Base-by-base conservation (phyloP, 768 basidiomycete genomes). In the Lentinula edodes region DNA sequence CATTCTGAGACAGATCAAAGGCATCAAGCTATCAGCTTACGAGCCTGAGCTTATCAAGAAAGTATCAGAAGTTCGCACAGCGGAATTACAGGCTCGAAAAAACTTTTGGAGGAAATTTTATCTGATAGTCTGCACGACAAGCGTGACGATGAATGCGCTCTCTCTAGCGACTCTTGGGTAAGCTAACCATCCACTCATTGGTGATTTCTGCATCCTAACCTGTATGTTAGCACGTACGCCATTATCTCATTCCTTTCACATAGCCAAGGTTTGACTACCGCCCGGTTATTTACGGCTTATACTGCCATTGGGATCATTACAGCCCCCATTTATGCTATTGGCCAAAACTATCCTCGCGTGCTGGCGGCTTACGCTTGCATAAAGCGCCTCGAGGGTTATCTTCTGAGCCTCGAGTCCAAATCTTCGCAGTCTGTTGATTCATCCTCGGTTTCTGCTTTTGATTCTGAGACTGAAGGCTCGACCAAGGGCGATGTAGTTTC, bases 231-330 rank as follows among this genome's bases (percentile, higher is more conserved):
- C 10, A 61, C 63, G 35, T 64, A 64, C 46, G 60, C 63, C 3
- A 45, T 64, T 12, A 58, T 64, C 38, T 55, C 61, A 9, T 64
- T 57, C 51, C 56, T 61, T 9, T 60, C 60, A 16, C 63, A 61
- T 32, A 55, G 48, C 10, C 53, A 60, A 10, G 52, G 54, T 38
- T 51, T 64, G 3, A 61, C 63, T 8, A 64, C 63, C 13, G 63
- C 63, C 9, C 59, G 60, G 20, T 60, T 64, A 16, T 64, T 64
- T 55, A 64, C 63, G 3, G 63, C 63, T 6, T 64, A 64, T 61
- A 32, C 63, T 12, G 61, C 63, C 28, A 60, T 64, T 52, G 52
- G 54, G 35, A 64, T 64, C 23, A 64, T 64, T 18, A 57, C 60
- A 15, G 51, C 46, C 9, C 60, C 60, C 45, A 53, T 64, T 3